Base-by-base conservation (phyloP, 2,329 filamentous ascomycete genomes). In the Gaeumannomyces tritici region DNA sequence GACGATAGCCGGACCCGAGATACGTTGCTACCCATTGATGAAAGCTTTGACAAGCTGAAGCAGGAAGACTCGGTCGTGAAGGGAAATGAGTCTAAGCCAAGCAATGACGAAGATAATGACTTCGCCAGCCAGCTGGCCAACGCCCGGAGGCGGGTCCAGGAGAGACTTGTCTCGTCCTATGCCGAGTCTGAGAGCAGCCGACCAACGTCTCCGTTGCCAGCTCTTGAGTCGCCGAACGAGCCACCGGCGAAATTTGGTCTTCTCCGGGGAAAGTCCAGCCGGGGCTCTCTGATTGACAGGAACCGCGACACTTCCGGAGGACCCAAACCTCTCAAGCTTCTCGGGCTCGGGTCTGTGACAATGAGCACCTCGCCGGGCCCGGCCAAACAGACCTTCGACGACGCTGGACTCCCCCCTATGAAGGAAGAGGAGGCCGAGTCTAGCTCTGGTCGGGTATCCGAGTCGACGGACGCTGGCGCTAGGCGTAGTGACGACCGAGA, bases 51-150 rank as follows among this genome's bases (percentile, higher is more conserved):
- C 27, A 61, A 11, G n/a, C 24, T 29, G 15, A 33, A 31, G 21
- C 21, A 59, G 33, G 54, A 55, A 33, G 33, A 56, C 27, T 35
- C 27, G 9, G n/a, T 26, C n/a, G 31, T n/a, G 15, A 42, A 33
- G 29, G n/a, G 42, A 29, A 51, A 55, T 15, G 28, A 54, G 31
- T 27, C 35, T 2, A 26, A 60, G 58, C 26, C 31, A 3, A 27
- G 35, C 18, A 60, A 60, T 5, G 58, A 79, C 31, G 85, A 87
- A 61, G 80, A 82, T 5, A 85, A 90, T 61, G 89, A 90, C 31
- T 92, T 93, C 69, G 86, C 88, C 24, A 85, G 81, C 61, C 88
- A 91, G 68, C 80, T 93, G 54, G 89, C 88, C 2, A 83, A 87
- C 66, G 84, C 89, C 21, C 85, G 89, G 62, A 83, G 84, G 33